These are phyloP conservation scores for Xanthoconium purpureum DNA, from an alignment of 768 basidiomycete species.

Conservation along the genomic window DNA sequence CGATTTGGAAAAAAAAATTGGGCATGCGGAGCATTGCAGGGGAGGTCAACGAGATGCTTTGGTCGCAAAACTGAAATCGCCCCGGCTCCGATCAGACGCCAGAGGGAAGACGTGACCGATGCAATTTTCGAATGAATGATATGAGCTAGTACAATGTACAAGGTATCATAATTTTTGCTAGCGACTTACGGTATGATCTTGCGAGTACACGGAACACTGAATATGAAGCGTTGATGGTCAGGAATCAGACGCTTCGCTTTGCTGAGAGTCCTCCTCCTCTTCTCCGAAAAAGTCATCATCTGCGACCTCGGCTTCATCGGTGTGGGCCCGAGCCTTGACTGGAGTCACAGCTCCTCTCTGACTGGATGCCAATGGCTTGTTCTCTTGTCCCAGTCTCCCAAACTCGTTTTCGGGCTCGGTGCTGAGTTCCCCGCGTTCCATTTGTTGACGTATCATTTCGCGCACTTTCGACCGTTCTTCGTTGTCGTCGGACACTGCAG, in stretches of 20 bases:
- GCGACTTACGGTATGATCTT: conserved; percentile 48
- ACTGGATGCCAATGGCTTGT: not conserved
- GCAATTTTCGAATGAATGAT: too few species aligned
- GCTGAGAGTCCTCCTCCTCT: conserved; percentile 17
- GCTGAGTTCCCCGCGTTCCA: conserved; percentile 58
- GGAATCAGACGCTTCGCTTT: conserved; percentile 15
- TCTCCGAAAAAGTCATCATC: conserved; percentile 31
- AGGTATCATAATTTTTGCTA: too few species aligned
- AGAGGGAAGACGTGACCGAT: too few species aligned
- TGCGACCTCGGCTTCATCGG: conserved; percentile 15
- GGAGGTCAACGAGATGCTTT: not conserved
- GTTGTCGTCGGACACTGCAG: conserved; percentile 30
- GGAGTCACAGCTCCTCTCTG: conserved; percentile 3
- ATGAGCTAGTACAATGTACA: too few species aligned
- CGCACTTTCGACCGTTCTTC: conserved; percentile 59
- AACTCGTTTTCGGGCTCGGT: conserved; percentile 55
- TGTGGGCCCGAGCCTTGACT: conserved; percentile 1
- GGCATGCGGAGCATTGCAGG: not conserved
- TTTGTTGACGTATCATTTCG: conserved; percentile 53
- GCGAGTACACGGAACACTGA: conserved; percentile 59
- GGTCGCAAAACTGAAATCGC: not conserved
- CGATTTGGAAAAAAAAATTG: not conserved
- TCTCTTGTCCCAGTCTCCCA: conserved; percentile 8
- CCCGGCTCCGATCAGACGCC: too few species aligned
- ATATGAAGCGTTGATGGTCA: not conserved